Base-by-base conservation (phyloP, 495 filamentous ascomycete genomes). In the Xylaria cubensis region DNA sequence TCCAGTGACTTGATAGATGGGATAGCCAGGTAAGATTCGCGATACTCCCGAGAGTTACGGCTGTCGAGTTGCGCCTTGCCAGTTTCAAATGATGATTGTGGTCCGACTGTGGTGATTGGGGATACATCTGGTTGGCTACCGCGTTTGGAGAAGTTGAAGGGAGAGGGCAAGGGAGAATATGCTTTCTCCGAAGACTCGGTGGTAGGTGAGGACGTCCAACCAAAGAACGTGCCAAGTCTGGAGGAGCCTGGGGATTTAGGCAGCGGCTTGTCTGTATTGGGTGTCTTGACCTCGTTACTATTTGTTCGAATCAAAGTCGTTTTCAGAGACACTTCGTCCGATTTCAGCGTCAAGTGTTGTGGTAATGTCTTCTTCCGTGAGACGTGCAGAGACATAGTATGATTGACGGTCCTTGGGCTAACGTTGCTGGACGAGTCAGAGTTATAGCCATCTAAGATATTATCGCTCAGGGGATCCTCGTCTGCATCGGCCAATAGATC, bases 171-270 rank as follows among this genome's bases (percentile, higher is more conserved):
- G 0, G 87, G 84, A 58, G 86, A 88, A 75, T 80, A 84, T n/a
- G 76, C 77, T 72, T 82, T 81, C 69, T 88, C 86, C 9, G 86
- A 87, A 58, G 79, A 82, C 19, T 85, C 84, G 29, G 85, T 85
- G 29, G 80, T 81, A 2, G 86, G 83, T 32, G 86, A 84, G 50
- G 82, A 78, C 66, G 82, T 76, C 86, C 86, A 88, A 78, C 86
- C 86, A 75, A 87, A 87, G 78, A 86, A 84, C 5, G 80, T 80
- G 26, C 82, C 83, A 72, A 88, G 79, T 64, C 87, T 87, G 70
- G 87, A 87, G 13, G 82, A 82, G 44, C 78, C 78, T 13, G 87
- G 87, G 24, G 86, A 88, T 72, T 86, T 88, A 3, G 86, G 86
- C 39, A 86, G 74, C 32, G 85, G 82, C 76, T 86, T 88, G 74